Conservation (phyloP, 2,329 filamentous ascomycete species). For the Pseudogymnoascus sp. region DNA sequence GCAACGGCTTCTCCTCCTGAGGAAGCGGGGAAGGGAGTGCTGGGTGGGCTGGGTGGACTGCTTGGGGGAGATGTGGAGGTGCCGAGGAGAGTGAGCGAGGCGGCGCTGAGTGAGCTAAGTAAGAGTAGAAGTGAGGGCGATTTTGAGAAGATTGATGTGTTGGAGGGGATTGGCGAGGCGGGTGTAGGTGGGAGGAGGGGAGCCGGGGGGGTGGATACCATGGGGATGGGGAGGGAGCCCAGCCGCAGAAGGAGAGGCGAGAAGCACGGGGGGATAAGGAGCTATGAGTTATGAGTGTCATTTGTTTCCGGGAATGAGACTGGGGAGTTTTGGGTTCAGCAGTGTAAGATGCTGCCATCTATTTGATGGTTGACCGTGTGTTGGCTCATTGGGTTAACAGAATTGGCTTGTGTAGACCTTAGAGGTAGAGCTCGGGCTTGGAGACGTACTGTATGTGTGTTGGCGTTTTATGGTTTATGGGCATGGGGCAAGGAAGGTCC, state of each 20-base stretch:
- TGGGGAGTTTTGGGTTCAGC: neutral
- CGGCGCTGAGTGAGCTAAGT: conserved; percentile 46
- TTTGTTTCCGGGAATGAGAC: conserved; percentile 1
- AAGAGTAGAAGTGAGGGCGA: conserved; percentile 80
- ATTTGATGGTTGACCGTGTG: conserved; percentile 12
- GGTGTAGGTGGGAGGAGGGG: conserved; percentile 18
- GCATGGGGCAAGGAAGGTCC: neutral
- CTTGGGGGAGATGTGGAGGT: conserved; percentile 26
- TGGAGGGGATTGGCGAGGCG: conserved; percentile 23
- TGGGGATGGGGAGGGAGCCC: conserved; percentile 36
- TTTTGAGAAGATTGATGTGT: conserved; percentile 77
- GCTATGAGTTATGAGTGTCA: neutral
- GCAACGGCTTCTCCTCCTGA: conserved; percentile 42
- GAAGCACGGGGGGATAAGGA: neutral
- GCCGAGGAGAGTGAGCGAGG: conserved; percentile 22
- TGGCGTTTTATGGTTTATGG: conserved; percentile 2
- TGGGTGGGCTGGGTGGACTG: conserved; percentile 19
- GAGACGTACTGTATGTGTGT: neutral
- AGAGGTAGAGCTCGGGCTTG: conserved; percentile 16
- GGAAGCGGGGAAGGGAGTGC: conserved; percentile 14
- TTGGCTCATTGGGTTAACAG: conserved; percentile 6
- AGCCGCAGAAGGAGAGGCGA: conserved; percentile 5
- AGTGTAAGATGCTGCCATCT: conserved; percentile 9
- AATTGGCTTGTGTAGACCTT: conserved; percentile 9
- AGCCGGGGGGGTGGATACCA: conserved; percentile 39